Conservation (phyloP, 2,329 filamentous ascomycete species). For the Fusarium camptoceras region DNA sequence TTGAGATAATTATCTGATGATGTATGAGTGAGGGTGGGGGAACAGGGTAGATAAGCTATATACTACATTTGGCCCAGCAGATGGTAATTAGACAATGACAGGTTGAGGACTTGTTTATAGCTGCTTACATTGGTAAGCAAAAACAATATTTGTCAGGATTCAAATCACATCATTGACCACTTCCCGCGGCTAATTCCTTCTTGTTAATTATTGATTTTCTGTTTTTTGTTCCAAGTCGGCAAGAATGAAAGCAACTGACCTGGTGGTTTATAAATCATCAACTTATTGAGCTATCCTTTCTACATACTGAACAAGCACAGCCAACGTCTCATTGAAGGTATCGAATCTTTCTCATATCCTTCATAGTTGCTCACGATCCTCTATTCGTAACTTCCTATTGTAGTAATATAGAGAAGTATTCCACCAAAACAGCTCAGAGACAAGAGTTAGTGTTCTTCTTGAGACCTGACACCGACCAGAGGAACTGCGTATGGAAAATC, state of each 20-base stretch:
- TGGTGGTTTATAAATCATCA: neutral
- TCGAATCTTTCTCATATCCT: neutral
- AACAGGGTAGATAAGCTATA: slow-evolving; percentile 5
- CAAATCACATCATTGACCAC: neutral
- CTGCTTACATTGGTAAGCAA: neutral
- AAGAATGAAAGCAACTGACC: neutral
- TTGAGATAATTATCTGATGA: neutral
- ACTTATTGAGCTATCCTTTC: fast-evolving
- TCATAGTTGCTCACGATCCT: neutral
- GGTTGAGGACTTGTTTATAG: neutral
- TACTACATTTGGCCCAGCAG: neutral
- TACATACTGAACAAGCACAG: neutral
- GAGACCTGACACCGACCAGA: neutral
- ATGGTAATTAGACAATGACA: neutral
- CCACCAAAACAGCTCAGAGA: neutral
- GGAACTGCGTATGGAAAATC: neutral
- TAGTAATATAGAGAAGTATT: neutral
- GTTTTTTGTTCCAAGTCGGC: fast-evolving
- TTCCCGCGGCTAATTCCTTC: fast-evolving
- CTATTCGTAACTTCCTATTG: neutral
- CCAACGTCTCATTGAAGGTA: fast-evolving
- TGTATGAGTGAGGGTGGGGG: neutral
- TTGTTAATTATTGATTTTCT: neutral
- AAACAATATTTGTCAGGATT: neutral
- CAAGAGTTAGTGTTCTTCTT: neutral